Evolutionary conservation across 2,329 filamentous ascomycete species (phyloP).

Genomic region (Elsinoe arachidis): DNA sequence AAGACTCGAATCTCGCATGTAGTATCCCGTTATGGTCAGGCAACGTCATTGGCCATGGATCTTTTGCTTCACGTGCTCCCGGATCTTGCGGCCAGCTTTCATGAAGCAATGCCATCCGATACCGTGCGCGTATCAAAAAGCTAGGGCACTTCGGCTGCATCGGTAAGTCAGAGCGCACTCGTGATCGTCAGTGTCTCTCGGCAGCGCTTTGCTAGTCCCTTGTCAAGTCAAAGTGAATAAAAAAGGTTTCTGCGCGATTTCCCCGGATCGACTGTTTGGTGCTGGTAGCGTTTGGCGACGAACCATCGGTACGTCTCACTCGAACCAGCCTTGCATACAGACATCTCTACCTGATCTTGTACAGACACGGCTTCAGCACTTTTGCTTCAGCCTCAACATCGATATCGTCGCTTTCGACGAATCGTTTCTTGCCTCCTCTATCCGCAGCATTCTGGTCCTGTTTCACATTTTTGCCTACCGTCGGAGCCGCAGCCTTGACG

Average conservation of each 20-base stretch:
- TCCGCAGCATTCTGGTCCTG: constrained; percentile 30
- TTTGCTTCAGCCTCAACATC: constrained; percentile 54
- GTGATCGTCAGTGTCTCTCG: neutral
- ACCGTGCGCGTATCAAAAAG: no score
- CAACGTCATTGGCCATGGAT: neutral
- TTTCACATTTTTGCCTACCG: constrained; percentile 63
- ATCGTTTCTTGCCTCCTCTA: constrained; percentile 40
- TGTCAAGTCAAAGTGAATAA: neutral
- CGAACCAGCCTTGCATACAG: neutral
- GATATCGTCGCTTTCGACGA: constrained; percentile 50
- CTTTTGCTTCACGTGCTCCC: neutral
- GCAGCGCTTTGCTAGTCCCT: neutral
- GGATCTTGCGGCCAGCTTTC: neutral
- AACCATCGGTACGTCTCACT: neutral
- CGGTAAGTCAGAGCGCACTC: neutral
- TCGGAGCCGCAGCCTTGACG: constrained; percentile 68
- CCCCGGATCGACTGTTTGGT: constrained; percentile 5
- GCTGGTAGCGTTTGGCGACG: neutral
- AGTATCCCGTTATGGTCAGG: neutral
- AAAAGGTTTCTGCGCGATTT: neutral
- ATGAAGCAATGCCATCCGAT: neutral
- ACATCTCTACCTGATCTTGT: constrained; percentile 65
- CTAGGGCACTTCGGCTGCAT: neutral
- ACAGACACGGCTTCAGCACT: constrained; percentile 90
- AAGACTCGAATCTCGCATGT: neutral